Base-by-base conservation (phyloP, 1,284 basidiomycete genomes). In the Filobasidium uniguttulatum region DNA sequence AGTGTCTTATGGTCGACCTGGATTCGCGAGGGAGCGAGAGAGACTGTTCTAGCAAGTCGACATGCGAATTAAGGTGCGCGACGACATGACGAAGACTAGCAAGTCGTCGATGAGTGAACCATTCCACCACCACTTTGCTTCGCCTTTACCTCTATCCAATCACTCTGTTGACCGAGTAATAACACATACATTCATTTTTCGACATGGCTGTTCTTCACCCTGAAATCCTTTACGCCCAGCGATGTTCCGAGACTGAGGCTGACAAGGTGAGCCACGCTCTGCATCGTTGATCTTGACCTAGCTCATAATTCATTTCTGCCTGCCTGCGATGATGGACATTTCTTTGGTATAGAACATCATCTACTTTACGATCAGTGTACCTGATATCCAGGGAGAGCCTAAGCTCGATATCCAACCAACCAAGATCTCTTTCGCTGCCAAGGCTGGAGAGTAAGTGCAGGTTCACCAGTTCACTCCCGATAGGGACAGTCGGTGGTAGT, bases 141-240 rank as follows among this genome's bases (percentile, higher is more conserved):
- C n/a, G n/a, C n/a, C n/a, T n/a, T n/a, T n/a, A n/a, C n/a, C n/a
- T n/a, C n/a, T n/a, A n/a, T n/a, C n/a, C n/a, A n/a, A n/a, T n/a
- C n/a, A n/a, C n/a, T n/a, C n/a, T n/a, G n/a, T n/a, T n/a, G n/a
- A n/a, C n/a, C n/a, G n/a, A n/a, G n/a, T n/a, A n/a, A n/a, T n/a
- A n/a, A n/a, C n/a, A n/a, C n/a, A n/a, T n/a, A n/a, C n/a, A n/a
- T n/a, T n/a, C n/a, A n/a, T 38, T 31, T 22, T 17, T 46, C 49
- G 62, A 53, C 50, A 68, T 67, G 65, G 58, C 65, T 30, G 60
- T 62, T 55, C 57, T 67, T 55, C 85, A 89, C 70, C 87, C 89
- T 38, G 86, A 93, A 71, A 73, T 91, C 48, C 74, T 86, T 3
- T 94, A 88, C 85, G 88, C 89, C 45, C 87, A 94, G 70, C 79